Evolutionary conservation across 2,329 filamentous ascomycete genomes (phyloP).

Genomic region (Neoascochyta sp.): DNA sequence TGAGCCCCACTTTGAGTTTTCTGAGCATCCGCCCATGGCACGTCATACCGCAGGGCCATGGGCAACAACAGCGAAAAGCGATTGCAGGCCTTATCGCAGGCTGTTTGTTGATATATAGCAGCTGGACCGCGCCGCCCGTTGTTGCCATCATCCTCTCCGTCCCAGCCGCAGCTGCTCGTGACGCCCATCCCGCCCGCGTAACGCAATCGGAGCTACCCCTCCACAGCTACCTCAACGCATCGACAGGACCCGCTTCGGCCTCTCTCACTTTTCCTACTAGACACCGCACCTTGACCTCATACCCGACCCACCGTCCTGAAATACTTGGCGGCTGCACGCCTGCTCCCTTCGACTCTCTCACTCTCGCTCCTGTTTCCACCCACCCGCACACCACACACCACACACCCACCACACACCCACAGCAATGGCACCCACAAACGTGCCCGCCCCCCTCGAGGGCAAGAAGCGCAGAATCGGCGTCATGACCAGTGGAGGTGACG

Average conservation of each 20-base stretch:
- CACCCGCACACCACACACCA: slow-evolving; percentile 4
- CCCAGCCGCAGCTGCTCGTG: no score
- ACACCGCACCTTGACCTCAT: slow-evolving; percentile 23
- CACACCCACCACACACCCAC: slow-evolving; percentile 4
- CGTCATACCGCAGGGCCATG: no score
- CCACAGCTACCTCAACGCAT: slow-evolving; percentile 20
- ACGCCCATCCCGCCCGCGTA: no score
- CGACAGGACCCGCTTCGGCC: slow-evolving; percentile 17
- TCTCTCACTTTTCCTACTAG: slow-evolving; percentile 15
- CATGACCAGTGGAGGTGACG: slow-evolving; percentile 93
- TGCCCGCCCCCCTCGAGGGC: slow-evolving; percentile 39
- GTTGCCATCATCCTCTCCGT: no score
- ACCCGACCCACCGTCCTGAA: slow-evolving; percentile 17
- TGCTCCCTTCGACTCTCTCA: slow-evolving; percentile 4
- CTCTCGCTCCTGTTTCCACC: slow-evolving; percentile 1
- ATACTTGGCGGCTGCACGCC: slow-evolving; percentile 6
- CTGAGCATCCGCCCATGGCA: no score
- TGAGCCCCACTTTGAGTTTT: no score
- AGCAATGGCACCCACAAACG: slow-evolving; percentile 28
- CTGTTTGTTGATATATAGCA: no score
- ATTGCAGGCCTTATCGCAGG: no score
- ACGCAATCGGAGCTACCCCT: slow-evolving; percentile 12
- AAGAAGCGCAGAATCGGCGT: slow-evolving; percentile 71
- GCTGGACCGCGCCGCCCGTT: no score
- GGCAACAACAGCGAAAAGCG: no score